Percentiles rank a stretch among this genome's conserved stretches.
Evolutionary conservation across 768 basidiomycete species (phyloP).

Genomic region (Boletus barrowsii): DNA sequence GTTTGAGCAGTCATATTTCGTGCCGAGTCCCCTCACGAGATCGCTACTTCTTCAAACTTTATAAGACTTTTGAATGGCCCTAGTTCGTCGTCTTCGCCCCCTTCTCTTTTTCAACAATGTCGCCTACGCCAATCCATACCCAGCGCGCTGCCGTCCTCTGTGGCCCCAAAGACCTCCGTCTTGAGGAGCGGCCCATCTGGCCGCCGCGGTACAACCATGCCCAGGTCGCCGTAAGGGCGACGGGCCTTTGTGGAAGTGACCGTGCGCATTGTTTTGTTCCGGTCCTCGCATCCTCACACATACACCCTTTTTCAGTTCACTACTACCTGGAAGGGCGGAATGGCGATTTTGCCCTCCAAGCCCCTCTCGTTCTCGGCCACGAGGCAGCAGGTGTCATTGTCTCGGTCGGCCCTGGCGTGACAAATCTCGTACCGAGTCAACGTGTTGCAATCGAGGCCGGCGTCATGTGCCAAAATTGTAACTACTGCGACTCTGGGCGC

Average conservation of each 20-base stretch:
- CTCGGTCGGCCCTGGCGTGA: constrained; percentile 74
- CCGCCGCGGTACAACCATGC: constrained; percentile 70
- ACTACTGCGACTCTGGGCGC: constrained; percentile 66
- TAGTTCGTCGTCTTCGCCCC: constrained; percentile 23
- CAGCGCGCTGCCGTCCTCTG: constrained; percentile 79
- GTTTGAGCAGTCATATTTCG: constrained; percentile 26
- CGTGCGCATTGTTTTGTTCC: constrained; percentile 40
- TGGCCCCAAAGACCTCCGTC: constrained; percentile 76
- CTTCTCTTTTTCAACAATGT: constrained; percentile 34
- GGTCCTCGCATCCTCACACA: constrained; percentile 1
- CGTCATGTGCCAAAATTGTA: constrained; percentile 77
- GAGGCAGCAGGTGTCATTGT: constrained; percentile 88
- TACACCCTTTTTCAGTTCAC: constrained; percentile 56
- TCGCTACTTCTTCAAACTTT: constrained; percentile 29
- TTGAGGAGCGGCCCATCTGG: constrained; percentile 72
- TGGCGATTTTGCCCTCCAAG: constrained; percentile 84
- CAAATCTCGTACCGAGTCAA: constrained; percentile 66
- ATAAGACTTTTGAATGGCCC: constrained; percentile 31
- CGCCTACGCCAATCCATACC: constrained; percentile 47
- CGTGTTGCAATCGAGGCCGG: constrained; percentile 94
- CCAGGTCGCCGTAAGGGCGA: constrained; percentile 76
- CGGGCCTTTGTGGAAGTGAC: constrained; percentile 90
- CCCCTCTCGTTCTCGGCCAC: constrained; percentile 90
- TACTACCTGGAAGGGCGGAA: constrained; percentile 89
- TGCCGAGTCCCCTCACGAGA: constrained; percentile 35